Base-by-base conservation (phyloP, 2,329 filamentous ascomycete genomes). In the Epichloe hybrida region DNA sequence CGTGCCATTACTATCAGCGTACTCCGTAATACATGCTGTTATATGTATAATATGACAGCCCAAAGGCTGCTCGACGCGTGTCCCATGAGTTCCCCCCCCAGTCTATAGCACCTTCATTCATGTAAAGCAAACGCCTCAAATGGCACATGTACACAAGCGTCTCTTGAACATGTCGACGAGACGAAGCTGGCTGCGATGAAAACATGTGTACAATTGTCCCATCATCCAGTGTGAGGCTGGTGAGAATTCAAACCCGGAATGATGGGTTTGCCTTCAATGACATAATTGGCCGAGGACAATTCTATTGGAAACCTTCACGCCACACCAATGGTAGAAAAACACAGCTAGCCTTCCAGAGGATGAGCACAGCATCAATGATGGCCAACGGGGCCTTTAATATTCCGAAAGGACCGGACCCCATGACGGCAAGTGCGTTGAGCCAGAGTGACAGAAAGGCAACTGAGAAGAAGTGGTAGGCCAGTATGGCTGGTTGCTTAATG, bases 391-490 rank as follows among this genome's bases (percentile, higher is more conserved):
- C 55, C 58, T 67, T 68, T 62, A 75, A 62, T 62, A 67, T 53
- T 74, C 72, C 56, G 5, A 59, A 51, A 13, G 62, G 57, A 50
- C 59, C 50, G n/a, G 40, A 58, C 31, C 66, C 65, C 23, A 73
- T 53, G 50, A 72, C 62, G 8, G 66, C 63, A 42, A 68, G 58
- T 4, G 61, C 62, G 53, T 75, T 69, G 54, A 82, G 62, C 84
- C 86, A 94, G 57, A 97, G 88, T 27, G 84, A 82, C 57, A 95
- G 78, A 58, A 97, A 81, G 3, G 93, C 93, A 35, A 98, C 93
- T 31, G 83, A 80, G 70, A 96, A 98, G 72, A 98, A 98, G 69
- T 98, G 93, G 64, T 85, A 86, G 59, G 93, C 83, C 39, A 98
- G 80, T 39, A 89, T 77, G 48, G 82, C 67, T 0, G 93, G 93